Evolutionary conservation across 2,329 filamentous ascomycete species (phyloP), one percentile per base, ranked within the genome.

Genomic region (Pseudogymnoascus sp.): DNA sequence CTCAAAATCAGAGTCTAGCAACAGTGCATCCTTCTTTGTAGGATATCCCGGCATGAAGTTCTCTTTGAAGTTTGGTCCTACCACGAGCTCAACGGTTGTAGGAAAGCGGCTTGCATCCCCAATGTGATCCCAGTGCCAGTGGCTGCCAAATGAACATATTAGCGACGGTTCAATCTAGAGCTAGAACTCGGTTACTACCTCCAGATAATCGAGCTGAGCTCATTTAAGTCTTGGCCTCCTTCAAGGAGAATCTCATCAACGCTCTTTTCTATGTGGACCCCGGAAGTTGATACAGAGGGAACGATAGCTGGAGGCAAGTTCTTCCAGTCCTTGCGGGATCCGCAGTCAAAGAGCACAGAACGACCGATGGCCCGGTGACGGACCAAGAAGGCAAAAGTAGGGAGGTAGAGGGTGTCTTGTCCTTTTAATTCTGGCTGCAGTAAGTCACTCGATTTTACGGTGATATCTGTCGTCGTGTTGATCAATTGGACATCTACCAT

Each of bases 51-150:
- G 77, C 14, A 73, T 59, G 60, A 75, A 71, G 2, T 68, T 67
- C 6, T 68, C 65, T 41, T 72, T 74, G 61, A 77, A 76, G 0
- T 76, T 76, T 7, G 76, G 76, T 4, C 77, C 77, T 12, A 78
- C 75, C 2, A 78, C 70, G 2, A 78, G 64, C 6, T 73, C 70
- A 5, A 75, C 75, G 0, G 70, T 70, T 1, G 63, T 22, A 2
- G 76, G 75, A 60, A 78, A 78, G 1, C 69, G 71, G 0, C 72
- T 71, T n/a, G 73, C 68, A 60, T 79, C 71, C 3, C 74, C 74
- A 2, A 67, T 68, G 60, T 76, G 74, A 61, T 76, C 74, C 62
- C 67, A 73, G 61, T 74, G 73, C 59, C 63, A 64, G 61, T 71
- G 70, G 32, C 65, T 70, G 22, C 68, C 65, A 64, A 70, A 30